Conservation (phyloP, 805 yeast genomes). For the Ascoidea tarda region DNA sequence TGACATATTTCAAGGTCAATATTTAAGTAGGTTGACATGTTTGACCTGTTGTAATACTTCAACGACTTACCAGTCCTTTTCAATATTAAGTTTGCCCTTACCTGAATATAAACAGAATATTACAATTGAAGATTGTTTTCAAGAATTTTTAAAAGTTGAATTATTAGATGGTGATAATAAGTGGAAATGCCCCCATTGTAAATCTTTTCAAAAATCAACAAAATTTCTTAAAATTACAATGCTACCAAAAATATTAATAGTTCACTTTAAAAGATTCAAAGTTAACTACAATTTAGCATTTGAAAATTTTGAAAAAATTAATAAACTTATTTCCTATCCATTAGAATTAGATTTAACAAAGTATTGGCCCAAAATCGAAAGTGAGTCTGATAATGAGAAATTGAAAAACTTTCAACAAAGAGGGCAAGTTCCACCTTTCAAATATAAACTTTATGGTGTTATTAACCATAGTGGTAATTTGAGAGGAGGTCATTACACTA, state of each 20-base stretch:
- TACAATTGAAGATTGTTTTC: constrained; percentile 49
- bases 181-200: constrained; percentile 78
- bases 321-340: constrained; percentile 58
- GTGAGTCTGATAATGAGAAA: constrained; percentile 27
- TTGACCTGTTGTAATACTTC: constrained; percentile 61
- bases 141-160: constrained; percentile 66
- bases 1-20: constrained; percentile 81
- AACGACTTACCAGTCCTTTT: constrained; percentile 75
- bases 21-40: constrained; percentile 66
- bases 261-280: constrained; percentile 76
- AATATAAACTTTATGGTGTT: constrained; percentile 65
- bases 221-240: constrained; percentile 64
- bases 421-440: constrained; percentile 71
- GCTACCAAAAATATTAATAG: constrained; percentile 63
- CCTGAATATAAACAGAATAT: constrained; percentile 28
- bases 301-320: constrained; percentile 39
- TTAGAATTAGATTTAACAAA: constrained; percentile 46
- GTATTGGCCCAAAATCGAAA: constrained; percentile 49
- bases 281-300: constrained; percentile 13
- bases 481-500: constrained; percentile 80
- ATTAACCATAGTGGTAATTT: constrained; percentile 76
- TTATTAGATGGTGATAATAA: constrained; percentile 61
- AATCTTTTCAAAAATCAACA: constrained; percentile 43
- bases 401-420: constrained; percentile 43
- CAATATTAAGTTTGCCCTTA: constrained; percentile 68